Base-by-base conservation (phyloP, 768 basidiomycete genomes). In the Leucocoprinus leucothites region DNA sequence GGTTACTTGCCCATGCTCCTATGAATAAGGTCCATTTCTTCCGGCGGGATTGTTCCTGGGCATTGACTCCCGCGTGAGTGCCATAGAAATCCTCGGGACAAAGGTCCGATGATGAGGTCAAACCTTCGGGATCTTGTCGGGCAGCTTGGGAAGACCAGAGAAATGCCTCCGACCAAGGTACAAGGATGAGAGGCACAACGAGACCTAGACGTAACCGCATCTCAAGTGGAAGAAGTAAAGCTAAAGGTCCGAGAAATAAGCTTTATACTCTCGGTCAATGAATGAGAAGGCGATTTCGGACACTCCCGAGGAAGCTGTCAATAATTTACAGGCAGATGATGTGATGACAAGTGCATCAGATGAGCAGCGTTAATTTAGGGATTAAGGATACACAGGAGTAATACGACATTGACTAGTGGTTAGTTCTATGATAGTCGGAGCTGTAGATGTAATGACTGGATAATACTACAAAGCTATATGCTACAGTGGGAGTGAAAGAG, bases 81-180 rank as follows among this genome's bases (percentile, higher is more conserved):
- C 38, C 18, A 42, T 28, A 28, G 21, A 26, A 5, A 28, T 34
- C 25, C 19, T 31, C 25, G 24, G 24, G 25, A 42, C n/a, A n/a
- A n/a, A 11, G 9, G 4, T 38, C 38, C 38, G 16, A 13, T 6
- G 16, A 25, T 45, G 11, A 9, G 28, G 31, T 46, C 42, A 19
- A 34, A 53, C 52, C 52, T 36, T n/a, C 16, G 16, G 35, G 31
- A n/a, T 35, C 36, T 21, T 28, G 19, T 22, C 47, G 53, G 38
- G 26, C 25, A 31, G 28, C 53, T 22, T 34, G 53, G 35, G 53
- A 42, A 43, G 53, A 28, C 53, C 46, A 55, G 19, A 42, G 26
- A 42, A 34, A 48, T 22, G 36, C 53, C 21, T n/a, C 21, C 14
- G 38, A 22, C 38, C 46, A 34, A 14, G 22, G 38, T 13, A 44